Conservation (phyloP, 768 basidiomycete species). For the Lentinula aciculospora region DNA sequence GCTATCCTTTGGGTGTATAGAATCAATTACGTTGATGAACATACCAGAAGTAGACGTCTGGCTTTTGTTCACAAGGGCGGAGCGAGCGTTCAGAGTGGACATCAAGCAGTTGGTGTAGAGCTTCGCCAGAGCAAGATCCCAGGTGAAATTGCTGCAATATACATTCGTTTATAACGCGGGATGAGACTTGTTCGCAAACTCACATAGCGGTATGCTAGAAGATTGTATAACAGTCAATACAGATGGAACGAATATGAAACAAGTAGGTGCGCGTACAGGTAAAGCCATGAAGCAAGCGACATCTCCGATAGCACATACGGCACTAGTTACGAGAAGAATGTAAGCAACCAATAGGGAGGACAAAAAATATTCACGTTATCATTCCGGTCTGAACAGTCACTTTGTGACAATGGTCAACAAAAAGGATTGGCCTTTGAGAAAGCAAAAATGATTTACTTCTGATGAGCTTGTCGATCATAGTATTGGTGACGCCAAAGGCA, state of each 20-base stretch:
- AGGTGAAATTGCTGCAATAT: constrained; percentile 36
- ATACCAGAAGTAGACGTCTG: background rate
- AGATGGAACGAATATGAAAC: background rate
- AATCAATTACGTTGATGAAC: background rate
- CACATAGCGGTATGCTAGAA: constrained; percentile 38
- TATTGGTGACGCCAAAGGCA: constrained; percentile 2
- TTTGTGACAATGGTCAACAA: background rate
- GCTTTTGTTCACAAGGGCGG: constrained; percentile 1
- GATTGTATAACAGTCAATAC: background rate
- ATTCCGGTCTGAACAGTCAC: constrained; percentile 7
- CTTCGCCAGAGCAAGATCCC: constrained; percentile 42
- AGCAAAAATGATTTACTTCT: background rate
- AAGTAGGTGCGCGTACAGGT: constrained; percentile 21
- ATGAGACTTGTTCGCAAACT: constrained; percentile 11
- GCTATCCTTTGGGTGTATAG: background rate
- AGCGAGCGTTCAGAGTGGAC: constrained; percentile 43
- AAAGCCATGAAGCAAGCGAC: constrained; percentile 37
- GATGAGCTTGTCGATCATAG: constrained; percentile 7
- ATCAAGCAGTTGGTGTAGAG: constrained; percentile 44
- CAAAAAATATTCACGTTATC: constrained; percentile 4
- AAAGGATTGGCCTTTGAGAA: background rate
- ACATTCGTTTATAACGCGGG: background rate
- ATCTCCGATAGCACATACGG: constrained; percentile 34
- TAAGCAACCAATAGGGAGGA: background rate
- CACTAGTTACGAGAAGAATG: constrained; percentile 14